Evolutionary conservation across 257 asterid genomes (phyloP).

Genomic region (Solanum megistacrolobum): DNA sequence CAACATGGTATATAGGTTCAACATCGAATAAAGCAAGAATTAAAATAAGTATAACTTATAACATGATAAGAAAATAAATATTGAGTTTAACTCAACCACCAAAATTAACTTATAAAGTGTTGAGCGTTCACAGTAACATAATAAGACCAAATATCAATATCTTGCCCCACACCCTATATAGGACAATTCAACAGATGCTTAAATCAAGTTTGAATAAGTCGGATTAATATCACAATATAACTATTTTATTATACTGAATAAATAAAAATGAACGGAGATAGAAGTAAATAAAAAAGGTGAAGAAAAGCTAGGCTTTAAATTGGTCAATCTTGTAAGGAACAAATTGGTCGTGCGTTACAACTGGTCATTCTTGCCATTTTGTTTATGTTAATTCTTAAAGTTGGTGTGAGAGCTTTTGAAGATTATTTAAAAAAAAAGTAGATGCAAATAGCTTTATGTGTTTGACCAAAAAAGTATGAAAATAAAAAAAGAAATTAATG

Average conservation of each 20-base stretch:
- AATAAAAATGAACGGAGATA: no score
- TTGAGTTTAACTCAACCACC: not conserved
- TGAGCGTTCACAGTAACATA: not conserved
- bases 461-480: not conserved
- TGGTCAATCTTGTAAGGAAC: not conserved
- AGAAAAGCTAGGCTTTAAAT: not conserved
- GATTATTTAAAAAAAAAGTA: not conserved
- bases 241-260: not conserved
- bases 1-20: not conserved
- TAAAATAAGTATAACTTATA: not conserved
- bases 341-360: not conserved
- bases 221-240: not conserved
- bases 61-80: not conserved
- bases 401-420: not conserved
- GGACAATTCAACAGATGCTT: not conserved
- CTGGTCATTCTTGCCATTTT: not conserved
- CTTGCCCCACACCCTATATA: no score
- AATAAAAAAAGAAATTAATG: not conserved
- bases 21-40: not conserved
- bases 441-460: not conserved
- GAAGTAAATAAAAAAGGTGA: not conserved
- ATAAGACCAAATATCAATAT: not conserved
- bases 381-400: not conserved
- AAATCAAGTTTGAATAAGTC: not conserved
- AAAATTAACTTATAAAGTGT: not conserved